These are phyloP conservation scores for Azolla pinnata DNA, from an alignment of 75 land plant species.

Conservation along the genomic window DNA sequence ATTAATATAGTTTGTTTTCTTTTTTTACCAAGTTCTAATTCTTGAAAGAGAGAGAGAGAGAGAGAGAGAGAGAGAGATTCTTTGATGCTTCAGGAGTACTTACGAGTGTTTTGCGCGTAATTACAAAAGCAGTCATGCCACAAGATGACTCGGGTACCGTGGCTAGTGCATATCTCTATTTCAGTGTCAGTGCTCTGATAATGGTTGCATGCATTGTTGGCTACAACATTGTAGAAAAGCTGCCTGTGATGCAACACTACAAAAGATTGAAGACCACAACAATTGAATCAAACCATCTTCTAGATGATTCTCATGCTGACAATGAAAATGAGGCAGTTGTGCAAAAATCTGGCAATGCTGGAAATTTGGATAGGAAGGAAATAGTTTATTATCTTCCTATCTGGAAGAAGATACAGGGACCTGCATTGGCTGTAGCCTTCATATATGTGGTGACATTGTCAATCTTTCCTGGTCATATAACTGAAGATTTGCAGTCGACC, in stretches of 20 bases:
- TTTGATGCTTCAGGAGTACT: slow-evolving; percentile 60
- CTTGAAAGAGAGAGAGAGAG: neutral
- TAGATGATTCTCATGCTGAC: neutral
- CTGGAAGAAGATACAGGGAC: slow-evolving; percentile 50
- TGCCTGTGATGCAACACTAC: slow-evolving; percentile 74
- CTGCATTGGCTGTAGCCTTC: slow-evolving; percentile 42
- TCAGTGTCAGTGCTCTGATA: slow-evolving; percentile 48
- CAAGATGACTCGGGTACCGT: slow-evolving; percentile 57
- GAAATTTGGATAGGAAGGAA: too few relatives aligned
- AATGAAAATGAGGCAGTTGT: neutral
- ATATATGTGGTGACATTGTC: slow-evolving; percentile 82
- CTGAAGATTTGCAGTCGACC: slow-evolving; percentile 89
- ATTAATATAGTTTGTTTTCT: neutral
- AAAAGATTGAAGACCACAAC: slow-evolving; percentile 42
- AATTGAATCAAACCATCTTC: slow-evolving; percentile 33
- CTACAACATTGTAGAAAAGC: slow-evolving; percentile 60
- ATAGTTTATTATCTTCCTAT: slow-evolving; percentile 20
- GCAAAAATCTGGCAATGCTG: neutral
- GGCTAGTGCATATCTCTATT: slow-evolving; percentile 76
- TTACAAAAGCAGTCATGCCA: slow-evolving; percentile 66
- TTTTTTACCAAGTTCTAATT: neutral
- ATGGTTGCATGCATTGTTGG: slow-evolving; percentile 58
- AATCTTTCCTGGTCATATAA: slow-evolving; percentile 86
- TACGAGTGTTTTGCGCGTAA: slow-evolving; percentile 63
- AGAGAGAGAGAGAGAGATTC: neutral